These are phyloP conservation scores for Cichorium intybus DNA, from an alignment of 140 eudicot genomes.

Conservation along the genomic window DNA sequence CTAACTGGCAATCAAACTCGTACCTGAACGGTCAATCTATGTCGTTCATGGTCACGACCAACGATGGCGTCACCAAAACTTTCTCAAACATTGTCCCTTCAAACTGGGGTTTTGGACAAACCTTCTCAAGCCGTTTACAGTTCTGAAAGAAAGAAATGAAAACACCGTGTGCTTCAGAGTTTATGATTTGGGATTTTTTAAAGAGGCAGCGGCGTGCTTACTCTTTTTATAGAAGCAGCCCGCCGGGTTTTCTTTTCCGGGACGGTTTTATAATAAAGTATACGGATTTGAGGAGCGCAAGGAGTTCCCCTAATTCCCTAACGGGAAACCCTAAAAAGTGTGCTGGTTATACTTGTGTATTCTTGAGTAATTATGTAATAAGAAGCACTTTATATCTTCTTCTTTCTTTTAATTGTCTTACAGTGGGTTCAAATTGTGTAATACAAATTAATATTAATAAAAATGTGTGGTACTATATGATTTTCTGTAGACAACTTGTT, in stretches of 20 bases:
- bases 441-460: too few relatives aligned
- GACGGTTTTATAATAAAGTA: constrained; percentile 12
- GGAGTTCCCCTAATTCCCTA: constrained; percentile 22
- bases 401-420: not conserved
- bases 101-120: constrained; percentile 81
- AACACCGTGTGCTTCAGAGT: constrained; percentile 22
- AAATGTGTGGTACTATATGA: too few relatives aligned
- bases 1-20: constrained; percentile 81
- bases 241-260: constrained; percentile 45
- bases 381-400: constrained; percentile 40
- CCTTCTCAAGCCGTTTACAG: constrained; percentile 54
- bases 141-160: constrained; percentile 34
- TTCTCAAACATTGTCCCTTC: constrained; percentile 63
- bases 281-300: constrained; percentile 23
- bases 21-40: constrained; percentile 76
- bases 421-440: constrained; percentile 5
- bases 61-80: constrained; percentile 61
- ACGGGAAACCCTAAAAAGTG: constrained; percentile 20
- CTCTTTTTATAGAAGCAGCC: constrained; percentile 75
- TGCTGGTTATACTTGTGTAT: constrained; percentile 31
- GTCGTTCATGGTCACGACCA: constrained; percentile 78
- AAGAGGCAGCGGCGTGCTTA: constrained; percentile 76
- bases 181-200: constrained; percentile 27
- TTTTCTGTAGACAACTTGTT: too few relatives aligned
- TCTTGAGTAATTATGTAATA: constrained; percentile 31